Base-by-base conservation (phyloP, 371 early-diverging fungal genomes). In the Rhizomucor pusillus region DNA sequence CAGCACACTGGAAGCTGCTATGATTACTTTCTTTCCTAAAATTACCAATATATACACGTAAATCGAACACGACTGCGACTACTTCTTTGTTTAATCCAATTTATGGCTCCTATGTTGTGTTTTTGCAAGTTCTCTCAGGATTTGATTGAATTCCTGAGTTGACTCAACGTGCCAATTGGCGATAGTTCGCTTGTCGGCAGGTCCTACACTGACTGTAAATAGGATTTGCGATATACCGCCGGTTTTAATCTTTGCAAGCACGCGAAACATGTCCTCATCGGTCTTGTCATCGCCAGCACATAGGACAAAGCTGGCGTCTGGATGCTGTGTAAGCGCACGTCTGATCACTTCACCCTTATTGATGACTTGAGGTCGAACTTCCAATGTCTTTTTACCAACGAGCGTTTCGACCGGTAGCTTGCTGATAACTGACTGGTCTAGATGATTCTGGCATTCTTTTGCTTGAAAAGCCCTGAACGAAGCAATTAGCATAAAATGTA, bases 261-360 rank as follows among this genome's bases (percentile, higher is more conserved):
- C 52, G 1, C 87, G 81, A 70, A 90, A 90, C 97, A 98, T 97
- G 63, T 97, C 98, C 65, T 97, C 97, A 63, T 98, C 98, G 1
- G 98, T 97, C 66, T 89, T 85, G 66, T 97, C 97, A 65, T 98
- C 97, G 14, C 98, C 97, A 18, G 91, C 95, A 65, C 97, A 95
- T 43, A 93, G 77, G n/a, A 93, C 81, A 72, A 97, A 95, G 59
- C 91, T 93, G 34, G 85, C 84, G 46, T 85, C 82, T 0, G 85
- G 80, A 47, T 74, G 71, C 29, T 66, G 56, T 5, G 62, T 48
- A 48, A 89, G 33, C 29, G 94, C 73, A 10, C 92, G 81, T 66
- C 92, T 93, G 47, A 97, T 95, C 55, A 97, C 93, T 62, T 94
- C 95, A 14, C 98, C 98, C 82, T 90, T 90, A 69, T 90, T 94